Evolutionary conservation across 2,329 filamentous ascomycete species (phyloP), one percentile per base, ranked within the genome.

Genomic region (Xylaria sp.): DNA sequence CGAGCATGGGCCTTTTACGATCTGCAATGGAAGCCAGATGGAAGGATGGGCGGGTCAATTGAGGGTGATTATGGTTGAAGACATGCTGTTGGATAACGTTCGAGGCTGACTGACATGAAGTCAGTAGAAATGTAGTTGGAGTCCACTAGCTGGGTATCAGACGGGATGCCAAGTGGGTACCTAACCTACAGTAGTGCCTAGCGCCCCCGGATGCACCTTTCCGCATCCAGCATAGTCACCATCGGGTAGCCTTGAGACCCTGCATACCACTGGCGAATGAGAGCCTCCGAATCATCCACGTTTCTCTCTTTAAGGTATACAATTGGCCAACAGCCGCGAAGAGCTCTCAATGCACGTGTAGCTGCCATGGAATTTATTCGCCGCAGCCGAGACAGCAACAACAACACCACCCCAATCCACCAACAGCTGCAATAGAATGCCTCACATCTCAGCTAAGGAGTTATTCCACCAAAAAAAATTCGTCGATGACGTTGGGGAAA

Each of bases 241-340:
- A 28, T 56, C 48, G 48, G 58, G 65, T 54, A 56, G 15, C n/a
- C 62, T 67, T 60, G 69, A 12, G 52, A 39, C 56, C 60, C 54
- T 15, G 59, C 51, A 65, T 48, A 46, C 34, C 32, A 50, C 28
- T 58, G 68, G 75, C 75, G 72, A 77, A 76, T 78, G 73, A 75
- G 64, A 73, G 70, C 68, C 70, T 67, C 34, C 37, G 62, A 39
- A 63, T 32, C 57, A 64, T 55, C 70, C 75, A 77, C 75, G 75
- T 76, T 76, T 68, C 67, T 44, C 48, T 52, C 52, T 66, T 71
- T 64, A 12, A 44, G 41, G 57, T 3, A 41, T 59, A 1, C 48
- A 9, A 71, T 72, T 73, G 69, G 65, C 46, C 23, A 9, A 6
- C n/a, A 44, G 28, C n/a, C 4, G 54, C 25, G 52, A 9, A 44